A percentile compares a stretch with the other conserved stretches of the same genome.
Evolutionary conservation across 192 early-diverging fungal genomes (phyloP).

Genomic region (Oehlia diaphana): DNA sequence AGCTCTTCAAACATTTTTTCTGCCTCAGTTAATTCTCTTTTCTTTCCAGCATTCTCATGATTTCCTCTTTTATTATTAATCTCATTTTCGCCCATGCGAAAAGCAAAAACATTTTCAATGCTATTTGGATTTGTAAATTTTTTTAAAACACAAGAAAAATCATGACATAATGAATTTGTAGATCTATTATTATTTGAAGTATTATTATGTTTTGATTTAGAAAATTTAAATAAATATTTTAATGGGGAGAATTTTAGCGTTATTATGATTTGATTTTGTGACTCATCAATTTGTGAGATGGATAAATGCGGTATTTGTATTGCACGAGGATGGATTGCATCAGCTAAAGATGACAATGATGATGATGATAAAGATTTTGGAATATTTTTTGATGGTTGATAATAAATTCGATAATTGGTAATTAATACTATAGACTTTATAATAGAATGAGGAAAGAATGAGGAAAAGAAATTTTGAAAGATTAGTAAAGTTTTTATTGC

Average conservation of each 20-base stretch:
- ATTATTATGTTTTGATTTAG: conserved; percentile 12
- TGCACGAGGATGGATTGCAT: background rate
- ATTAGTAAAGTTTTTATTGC: background rate
- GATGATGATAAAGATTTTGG: background rate
- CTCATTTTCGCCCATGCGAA: conserved; percentile 21
- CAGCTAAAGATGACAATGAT: background rate
- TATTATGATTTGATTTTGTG: conserved; percentile 21
- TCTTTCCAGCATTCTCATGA: background rate
- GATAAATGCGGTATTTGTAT: conserved; percentile 26
- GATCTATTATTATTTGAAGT: background rate
- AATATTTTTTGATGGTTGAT: conserved; percentile 21
- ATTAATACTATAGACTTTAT: background rate
- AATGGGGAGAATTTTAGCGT: conserved; percentile 26
- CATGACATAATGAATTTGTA: conserved; percentile 24
- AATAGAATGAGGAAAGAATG: background rate
- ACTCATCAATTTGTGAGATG: conserved; percentile 15
- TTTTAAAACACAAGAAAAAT: conserved; percentile 20
- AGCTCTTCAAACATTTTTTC: conserved; percentile 17
- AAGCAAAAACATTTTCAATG: conserved; percentile 23
- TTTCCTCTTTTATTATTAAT: background rate
- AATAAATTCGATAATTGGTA: conserved; percentile 29
- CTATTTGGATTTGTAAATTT: background rate
- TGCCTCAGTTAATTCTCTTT: background rate
- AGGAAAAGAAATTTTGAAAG: background rate
- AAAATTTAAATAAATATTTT: conserved; percentile 32